Conservation (phyloP, 2,329 filamentous ascomycete genomes). For the Ceratocystis eucalypticola region DNA sequence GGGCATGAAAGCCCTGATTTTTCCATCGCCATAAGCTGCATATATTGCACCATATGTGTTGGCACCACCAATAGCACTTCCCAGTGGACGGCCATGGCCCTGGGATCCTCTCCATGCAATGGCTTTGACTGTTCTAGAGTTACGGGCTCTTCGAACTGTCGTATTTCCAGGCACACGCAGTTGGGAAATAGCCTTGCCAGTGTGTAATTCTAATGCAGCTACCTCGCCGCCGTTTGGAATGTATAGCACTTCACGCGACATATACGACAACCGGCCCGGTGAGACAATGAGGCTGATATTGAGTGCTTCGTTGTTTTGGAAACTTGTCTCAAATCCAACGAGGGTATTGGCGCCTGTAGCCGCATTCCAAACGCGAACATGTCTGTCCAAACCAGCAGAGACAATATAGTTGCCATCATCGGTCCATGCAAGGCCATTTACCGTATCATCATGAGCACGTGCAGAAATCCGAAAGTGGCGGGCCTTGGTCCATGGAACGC, state of each 20-base stretch:
- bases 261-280: conserved; percentile 43
- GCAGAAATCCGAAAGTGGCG: conserved; percentile 36
- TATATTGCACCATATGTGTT: conserved; percentile 49
- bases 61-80: conserved; percentile 46
- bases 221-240: conserved; percentile 76
- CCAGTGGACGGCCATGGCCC: conserved; percentile 44
- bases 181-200: conserved; percentile 58
- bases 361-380: conserved; percentile 78
- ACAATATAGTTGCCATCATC: conserved; percentile 64
- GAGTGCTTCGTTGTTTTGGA: conserved; percentile 58
- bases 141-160: conserved; percentile 33
- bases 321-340: conserved; percentile 69
- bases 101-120: conserved; percentile 57
- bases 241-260: conserved; percentile 53
- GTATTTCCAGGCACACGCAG: conserved; percentile 43
- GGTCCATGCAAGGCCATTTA: conserved; percentile 78
- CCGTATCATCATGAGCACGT: conserved; percentile 63
- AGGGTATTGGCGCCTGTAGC: conserved; percentile 72
- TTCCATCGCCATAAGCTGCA: conserved; percentile 72
- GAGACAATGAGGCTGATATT: conserved; percentile 49
- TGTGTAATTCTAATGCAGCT: conserved; percentile 62
- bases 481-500: conserved; percentile 24
- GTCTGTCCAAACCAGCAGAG: conserved; percentile 68
- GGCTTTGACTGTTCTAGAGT: conserved; percentile 55
- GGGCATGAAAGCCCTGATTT: conserved; percentile 67